These are phyloP conservation scores for Penicillium hordei DNA, from an alignment of 2,329 filamentous ascomycete genomes.

Conservation along the genomic window DNA sequence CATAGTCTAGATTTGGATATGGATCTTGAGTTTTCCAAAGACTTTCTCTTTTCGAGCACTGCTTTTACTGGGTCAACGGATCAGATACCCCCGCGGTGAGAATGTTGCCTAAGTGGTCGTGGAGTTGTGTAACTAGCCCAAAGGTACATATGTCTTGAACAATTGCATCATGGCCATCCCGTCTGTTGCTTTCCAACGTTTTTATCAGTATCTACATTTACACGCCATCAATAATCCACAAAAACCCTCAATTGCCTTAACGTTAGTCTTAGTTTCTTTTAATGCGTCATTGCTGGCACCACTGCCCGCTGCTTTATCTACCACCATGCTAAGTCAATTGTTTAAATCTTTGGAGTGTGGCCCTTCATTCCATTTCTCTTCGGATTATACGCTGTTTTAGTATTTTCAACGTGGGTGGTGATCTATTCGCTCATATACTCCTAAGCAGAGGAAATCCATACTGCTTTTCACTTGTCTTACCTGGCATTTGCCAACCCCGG, in stretches of 20 bases:
- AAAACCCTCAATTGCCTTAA: no score
- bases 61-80: slow-evolving; percentile 28
- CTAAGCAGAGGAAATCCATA: no score
- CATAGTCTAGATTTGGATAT: slow-evolving; percentile 34
- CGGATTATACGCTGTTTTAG: not conserved
- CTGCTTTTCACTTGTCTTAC: not conserved
- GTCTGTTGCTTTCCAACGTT: not conserved
- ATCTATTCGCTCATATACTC: not conserved
- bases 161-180: not conserved
- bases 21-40: slow-evolving; percentile 38
- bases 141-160: not conserved
- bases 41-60: slow-evolving; percentile 38
- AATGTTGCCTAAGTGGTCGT: no score
- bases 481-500: not conserved
- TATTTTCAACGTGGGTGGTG: not conserved
- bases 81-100: slow-evolving; percentile 5
- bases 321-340: no score
- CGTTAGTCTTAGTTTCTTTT: not conserved
- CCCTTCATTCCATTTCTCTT: not conserved
- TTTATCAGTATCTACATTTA: not conserved
- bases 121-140: not conserved
- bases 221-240: not conserved
- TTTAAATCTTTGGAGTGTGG: no score
- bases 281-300: not conserved
- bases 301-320: no score